These are phyloP conservation scores for Kuraishia floccosa DNA, from an alignment of 805 yeast species.

Conservation along the genomic window DNA sequence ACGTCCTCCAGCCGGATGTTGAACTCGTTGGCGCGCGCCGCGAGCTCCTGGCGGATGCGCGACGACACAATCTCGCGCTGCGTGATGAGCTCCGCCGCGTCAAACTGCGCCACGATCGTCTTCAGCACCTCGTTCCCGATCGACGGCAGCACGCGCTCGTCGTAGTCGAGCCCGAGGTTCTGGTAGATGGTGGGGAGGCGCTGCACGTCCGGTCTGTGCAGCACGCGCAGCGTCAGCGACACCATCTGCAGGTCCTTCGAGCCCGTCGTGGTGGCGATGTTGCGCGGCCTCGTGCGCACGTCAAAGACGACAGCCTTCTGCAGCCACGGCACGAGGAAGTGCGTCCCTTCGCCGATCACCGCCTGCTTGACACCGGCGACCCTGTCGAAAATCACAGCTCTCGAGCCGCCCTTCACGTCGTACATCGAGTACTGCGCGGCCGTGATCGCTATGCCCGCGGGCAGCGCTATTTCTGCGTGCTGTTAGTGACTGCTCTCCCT, in stretches of 20 bases:
- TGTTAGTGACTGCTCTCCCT: not conserved
- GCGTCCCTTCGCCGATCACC: conserved; percentile 97
- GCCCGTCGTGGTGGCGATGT: conserved; percentile 90
- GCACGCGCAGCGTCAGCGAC: conserved; percentile 80
- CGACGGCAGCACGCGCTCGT: conserved; percentile 86
- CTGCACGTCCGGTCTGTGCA: conserved; percentile 86
- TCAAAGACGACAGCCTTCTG: conserved; percentile 87
- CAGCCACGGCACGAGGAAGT: conserved; percentile 91
- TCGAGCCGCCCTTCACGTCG: conserved; percentile 91
- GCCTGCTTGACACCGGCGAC: conserved; percentile 74
- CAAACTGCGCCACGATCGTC: conserved; percentile 86
- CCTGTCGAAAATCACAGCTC: conserved; percentile 94
- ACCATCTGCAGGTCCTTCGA: conserved; percentile 97
- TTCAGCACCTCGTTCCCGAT: conserved; percentile 88
- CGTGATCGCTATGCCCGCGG: conserved; percentile 57
- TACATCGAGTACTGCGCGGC: conserved; percentile 78
- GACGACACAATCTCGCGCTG: conserved; percentile 93
- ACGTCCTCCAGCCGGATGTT: conserved; percentile 91
- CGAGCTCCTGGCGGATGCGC: conserved; percentile 77
- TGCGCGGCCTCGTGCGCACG: conserved; percentile 91
- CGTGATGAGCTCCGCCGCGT: conserved; percentile 93
- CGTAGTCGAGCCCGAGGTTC: conserved; percentile 86
- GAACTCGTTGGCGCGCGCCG: conserved; percentile 77
- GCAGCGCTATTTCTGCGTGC: conserved; percentile 40
- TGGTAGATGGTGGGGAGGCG: conserved; percentile 83